Base-by-base conservation (phyloP, 1,139 yeast species). In the Sporopachydermia cereana region DNA sequence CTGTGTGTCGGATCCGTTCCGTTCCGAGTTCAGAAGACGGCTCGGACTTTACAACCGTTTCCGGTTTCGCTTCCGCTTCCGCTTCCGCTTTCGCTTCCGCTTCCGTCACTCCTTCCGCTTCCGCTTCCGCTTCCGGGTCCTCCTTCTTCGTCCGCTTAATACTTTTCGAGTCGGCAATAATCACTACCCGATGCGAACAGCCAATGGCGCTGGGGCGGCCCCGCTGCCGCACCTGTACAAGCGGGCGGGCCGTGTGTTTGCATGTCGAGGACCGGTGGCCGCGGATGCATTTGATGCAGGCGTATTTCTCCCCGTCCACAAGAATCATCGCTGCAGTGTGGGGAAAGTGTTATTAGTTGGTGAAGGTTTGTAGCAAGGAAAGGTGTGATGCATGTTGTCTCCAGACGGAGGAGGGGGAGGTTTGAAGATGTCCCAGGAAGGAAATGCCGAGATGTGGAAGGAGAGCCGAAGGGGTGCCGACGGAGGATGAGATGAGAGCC, bases 261-360 rank as follows among this genome's bases (percentile, higher is more conserved):
- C 98, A 91, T 47, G 81, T 77, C 2, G 93, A 79, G 2, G 96
- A 84, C 41, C 98, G 66, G 59, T 91, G 98, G 20, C 97, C 97
- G 41, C 96, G 69, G 36, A 91, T 86, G 59, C 98, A 91, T 56
- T 80, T 82, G 49, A 79, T 75, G 60, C 96, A 91, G n/a, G 96
- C 88, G 60, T 84, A 84, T 57, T 91, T 85, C 54, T 76, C 82
- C 39, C 84, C 85, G 51, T 84, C 86, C 54, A 84, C 85, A 44
- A 86, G 67, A 48, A 91, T 86, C 97, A 91, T 89, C n/a, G n/a
- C n/a, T n/a, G n/a, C n/a, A n/a, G n/a, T n/a, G n/a, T n/a, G n/a
- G n/a, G n/a, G n/a, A n/a, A n/a, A n/a, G n/a, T n/a, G n/a, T n/a
- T n/a, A n/a, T n/a, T n/a, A n/a, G n/a, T n/a, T n/a, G n/a, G n/a